Evolutionary conservation across 2,329 filamentous ascomycete species (phyloP), one percentile per base, ranked within the genome.

Genomic region (Chaetomium globosum): DNA sequence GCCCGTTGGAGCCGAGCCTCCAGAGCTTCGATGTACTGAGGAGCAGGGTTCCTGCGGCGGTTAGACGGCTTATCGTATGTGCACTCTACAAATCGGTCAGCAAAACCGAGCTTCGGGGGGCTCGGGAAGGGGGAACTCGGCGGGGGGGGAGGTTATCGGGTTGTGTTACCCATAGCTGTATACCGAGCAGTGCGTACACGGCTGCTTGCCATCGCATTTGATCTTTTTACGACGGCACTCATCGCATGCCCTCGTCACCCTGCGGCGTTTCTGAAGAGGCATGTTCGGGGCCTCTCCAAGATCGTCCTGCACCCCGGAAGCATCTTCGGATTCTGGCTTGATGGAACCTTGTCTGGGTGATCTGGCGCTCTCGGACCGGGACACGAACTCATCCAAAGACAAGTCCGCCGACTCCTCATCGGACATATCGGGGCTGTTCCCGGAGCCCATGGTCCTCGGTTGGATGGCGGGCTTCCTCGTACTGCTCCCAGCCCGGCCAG

Each of bases 11-110:
- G 80, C 69, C 92, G 88, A 70, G 83, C 88, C 77, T 97, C 93
- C 57, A 97, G 82, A 3, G 92, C 92, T 78, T 97, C 93, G 70
- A 97, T 92, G 75, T 97, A 96, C 78, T 96, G 92, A 21, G 93
- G 93, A 30, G 92, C 91, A 26, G 93, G 93, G 75, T 97, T 97
- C 72, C 93, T 88, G 70, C 93, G 86, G 70, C 93, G 86, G 76
- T 97, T 97, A 28, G 93, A 97, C 13, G 93, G 93, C 76, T 97
- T 95, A 74, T 97, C 93, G 78, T 97, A 97, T 31, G 93, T 96
- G 77, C 93, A 97, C 75, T 96, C 93, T 97, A 65, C 31, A 30
- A 52, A 9, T 21, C 65, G 16, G 73, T 76, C 70, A 75, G 74
- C 65, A 55, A 63, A 54, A 13, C 36, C 49, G 33, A 55, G 21